phyloP scores from a whole-genome alignment of 2,329 filamentous ascomycete species.

The Orbilia oligospora region DNA sequence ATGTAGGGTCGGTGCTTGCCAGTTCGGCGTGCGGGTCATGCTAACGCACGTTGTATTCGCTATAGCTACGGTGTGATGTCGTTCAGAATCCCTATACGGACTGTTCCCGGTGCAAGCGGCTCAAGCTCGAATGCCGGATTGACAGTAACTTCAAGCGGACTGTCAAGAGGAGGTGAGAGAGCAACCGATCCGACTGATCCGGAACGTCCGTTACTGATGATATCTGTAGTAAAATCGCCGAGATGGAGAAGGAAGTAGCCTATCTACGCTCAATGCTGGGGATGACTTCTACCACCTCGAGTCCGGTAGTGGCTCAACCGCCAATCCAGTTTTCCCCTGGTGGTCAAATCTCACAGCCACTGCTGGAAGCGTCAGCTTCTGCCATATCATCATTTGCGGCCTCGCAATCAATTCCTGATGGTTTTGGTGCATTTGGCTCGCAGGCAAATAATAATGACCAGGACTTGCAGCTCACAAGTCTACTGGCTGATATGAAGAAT shows the following conservation, averaged over 20 bases:
- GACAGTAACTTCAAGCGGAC: slow-evolving; percentile 89
- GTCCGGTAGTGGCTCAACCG: slow-evolving; percentile 71
- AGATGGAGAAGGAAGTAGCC: slow-evolving; percentile 88
- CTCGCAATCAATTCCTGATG: slow-evolving; percentile 36
- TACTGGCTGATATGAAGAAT: slow-evolving; percentile 56
- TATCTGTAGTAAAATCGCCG: slow-evolving; percentile 78
- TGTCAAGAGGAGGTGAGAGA: slow-evolving; percentile 74
- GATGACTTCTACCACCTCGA: slow-evolving; percentile 72
- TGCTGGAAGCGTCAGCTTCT: slow-evolving; percentile 56
- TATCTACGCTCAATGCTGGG: slow-evolving; percentile 69
- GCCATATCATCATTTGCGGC: slow-evolving; percentile 57
- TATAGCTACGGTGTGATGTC: slow-evolving; percentile 84
- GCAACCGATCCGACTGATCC: slow-evolving; percentile 1
- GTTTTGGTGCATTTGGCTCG: slow-evolving; percentile 39
- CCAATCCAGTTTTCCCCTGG: slow-evolving; percentile 46
- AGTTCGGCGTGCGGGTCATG: slow-evolving; percentile 13
- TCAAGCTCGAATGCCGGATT: slow-evolving; percentile 87
- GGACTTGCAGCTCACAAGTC: slow-evolving; percentile 49
- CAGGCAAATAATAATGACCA: slow-evolving; percentile 45
- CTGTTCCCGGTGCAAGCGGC: slow-evolving; percentile 82
- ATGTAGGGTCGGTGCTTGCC: slow-evolving; percentile 27
- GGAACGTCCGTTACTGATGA: slow-evolving; percentile 20
- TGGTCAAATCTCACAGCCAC: slow-evolving; percentile 56
- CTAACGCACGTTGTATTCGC: slow-evolving; percentile 8
- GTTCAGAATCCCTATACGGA: slow-evolving; percentile 83